phyloP scores from a whole-genome alignment of 768 basidiomycete genomes.

The Termitomyces sp. region DNA sequence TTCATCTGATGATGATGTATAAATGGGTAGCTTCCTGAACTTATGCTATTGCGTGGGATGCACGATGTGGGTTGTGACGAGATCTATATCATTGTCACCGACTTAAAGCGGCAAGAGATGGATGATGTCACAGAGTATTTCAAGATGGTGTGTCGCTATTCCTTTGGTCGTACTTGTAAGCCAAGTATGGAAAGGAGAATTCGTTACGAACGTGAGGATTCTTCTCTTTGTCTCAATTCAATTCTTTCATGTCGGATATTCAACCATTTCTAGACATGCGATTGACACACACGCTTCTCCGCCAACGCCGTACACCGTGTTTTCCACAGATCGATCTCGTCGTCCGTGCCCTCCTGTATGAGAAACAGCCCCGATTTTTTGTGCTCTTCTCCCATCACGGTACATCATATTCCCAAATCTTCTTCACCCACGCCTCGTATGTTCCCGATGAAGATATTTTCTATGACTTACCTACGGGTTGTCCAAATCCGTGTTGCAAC shows the following conservation, averaged over 20 bases:
- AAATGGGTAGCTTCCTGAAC: conserved; percentile 59
- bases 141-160: conserved; percentile 64
- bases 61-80: conserved; percentile 79
- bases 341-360: conserved; percentile 70
- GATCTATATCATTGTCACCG: conserved; percentile 75
- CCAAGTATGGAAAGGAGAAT: conserved; percentile 65
- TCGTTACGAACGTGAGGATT: conserved; percentile 62
- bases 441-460: conserved; percentile 73
- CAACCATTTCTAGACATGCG: conserved; percentile 50
- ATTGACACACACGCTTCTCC: conserved; percentile 60
- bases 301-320: conserved; percentile 71
- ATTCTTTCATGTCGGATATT: neutral
- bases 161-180: conserved; percentile 61
- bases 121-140: conserved; percentile 79
- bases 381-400: conserved; percentile 79
- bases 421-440: conserved; percentile 69
- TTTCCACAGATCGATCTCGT: conserved; percentile 81
- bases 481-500: conserved; percentile 74
- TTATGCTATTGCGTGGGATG: conserved; percentile 79
- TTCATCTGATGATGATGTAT: conserved; percentile 8
- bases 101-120: conserved; percentile 77
- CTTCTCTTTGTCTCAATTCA: neutral
- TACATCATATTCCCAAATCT: conserved; percentile 77
- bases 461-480: conserved; percentile 76
- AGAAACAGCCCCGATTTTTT: conserved; percentile 74